phyloP scores from a whole-genome alignment of 2,329 filamentous ascomycete species.

The Fonsecaea pugnacius region DNA sequence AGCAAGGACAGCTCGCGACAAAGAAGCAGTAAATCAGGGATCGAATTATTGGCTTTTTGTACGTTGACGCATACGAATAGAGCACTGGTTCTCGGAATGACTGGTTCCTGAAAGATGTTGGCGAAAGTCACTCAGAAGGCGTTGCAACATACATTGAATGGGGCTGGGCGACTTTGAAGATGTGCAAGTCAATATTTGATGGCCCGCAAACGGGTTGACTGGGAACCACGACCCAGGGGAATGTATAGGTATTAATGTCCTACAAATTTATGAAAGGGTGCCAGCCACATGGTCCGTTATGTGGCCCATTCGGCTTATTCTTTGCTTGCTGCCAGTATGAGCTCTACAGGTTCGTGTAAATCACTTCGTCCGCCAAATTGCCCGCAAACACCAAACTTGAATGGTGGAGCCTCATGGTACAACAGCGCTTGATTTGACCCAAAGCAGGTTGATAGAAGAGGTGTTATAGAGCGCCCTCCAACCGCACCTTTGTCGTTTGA shows the following conservation, averaged over 20 bases:
- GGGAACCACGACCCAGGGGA: not conserved
- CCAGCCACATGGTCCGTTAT: not conserved
- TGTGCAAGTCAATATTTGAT: not conserved
- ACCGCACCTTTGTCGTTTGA: no score
- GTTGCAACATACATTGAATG: not conserved
- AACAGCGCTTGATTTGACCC: not conserved
- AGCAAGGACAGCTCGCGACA: constrained; percentile 71
- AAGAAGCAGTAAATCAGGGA: constrained; percentile 37
- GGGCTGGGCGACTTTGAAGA: not conserved
- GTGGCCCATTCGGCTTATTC: not conserved
- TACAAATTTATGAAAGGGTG: not conserved
- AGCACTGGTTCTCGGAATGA: not conserved
- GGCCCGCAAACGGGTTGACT: not conserved
- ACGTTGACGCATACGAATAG: not conserved
- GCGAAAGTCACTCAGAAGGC: not conserved
- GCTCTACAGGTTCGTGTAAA: not conserved
- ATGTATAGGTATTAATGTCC: constrained; percentile 5
- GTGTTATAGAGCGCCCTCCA: no score
- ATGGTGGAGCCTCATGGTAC: not conserved
- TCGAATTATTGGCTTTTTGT: not conserved
- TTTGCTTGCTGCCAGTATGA: not conserved
- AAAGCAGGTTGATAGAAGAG: not conserved
- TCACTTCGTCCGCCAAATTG: not conserved
- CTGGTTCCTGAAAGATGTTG: not conserved
- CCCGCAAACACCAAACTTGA: not conserved